Evolutionary conservation across 2,329 filamentous ascomycete genomes (phyloP), one percentile per base, ranked within the genome.

Genomic region (Aspergillus ruber): DNA sequence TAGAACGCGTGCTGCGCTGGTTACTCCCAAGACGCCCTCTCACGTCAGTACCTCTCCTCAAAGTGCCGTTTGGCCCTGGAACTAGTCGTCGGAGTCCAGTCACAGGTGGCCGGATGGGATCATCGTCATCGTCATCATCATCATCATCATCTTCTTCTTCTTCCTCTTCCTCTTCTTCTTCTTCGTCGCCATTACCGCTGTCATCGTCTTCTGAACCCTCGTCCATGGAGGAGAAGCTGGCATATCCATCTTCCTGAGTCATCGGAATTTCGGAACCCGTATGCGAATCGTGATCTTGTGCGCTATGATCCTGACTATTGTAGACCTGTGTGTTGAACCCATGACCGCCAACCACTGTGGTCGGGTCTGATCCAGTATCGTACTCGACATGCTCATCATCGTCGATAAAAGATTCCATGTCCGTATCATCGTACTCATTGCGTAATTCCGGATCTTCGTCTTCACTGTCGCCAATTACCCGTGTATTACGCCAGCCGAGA

Each of bases 331-430:
- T 44, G 36, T 17, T 50, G 17, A 50, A 52, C 8, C 52, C 50
- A 43, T 48, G 50, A 43, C 49, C 53, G 27, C 57, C 65, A 17
- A 67, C 60, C 20, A 68, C 58, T 3, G 65, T 68, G 21, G 61
- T 65, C 49, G 50, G 60, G 48, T 64, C 64, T 6, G 65, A 67
- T 20, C 59, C 57, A 13, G 58, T 61, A 18, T 55, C 56, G 25
- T 58, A 54, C 23, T 54, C 47, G 13, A 50, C 51, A 41, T 56
- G 49, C 29, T 59, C 47, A 38, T 59, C 61, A 18, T 68, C 61
- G 39, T 66, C 63, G 45, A 67, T 67, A 41, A 67, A 68, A 6
- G 63, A 65, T 45, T 63, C 63, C 56, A 58, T 58, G 23, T 68
- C 63, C 23, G 56, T 56, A 41, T 65, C 60, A n/a, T 64, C 60